Base-by-base conservation (phyloP, 2,329 filamentous ascomycete species). In the Fusarium compactum region DNA sequence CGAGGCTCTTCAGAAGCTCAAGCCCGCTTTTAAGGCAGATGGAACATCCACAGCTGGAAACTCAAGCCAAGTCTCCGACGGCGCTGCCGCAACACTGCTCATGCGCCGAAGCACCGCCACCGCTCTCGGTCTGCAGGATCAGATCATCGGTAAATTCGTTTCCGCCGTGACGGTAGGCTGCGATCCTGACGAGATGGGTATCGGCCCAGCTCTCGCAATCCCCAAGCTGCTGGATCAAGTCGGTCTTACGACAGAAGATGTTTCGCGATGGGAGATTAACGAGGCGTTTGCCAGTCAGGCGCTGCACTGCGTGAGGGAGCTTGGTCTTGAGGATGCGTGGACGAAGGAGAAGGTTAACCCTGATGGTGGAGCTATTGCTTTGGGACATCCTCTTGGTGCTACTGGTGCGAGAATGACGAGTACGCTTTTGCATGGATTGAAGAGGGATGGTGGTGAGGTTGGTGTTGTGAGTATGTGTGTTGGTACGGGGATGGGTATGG, bases 401-500 rank as follows among this genome's bases (percentile, higher is more conserved):
- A 98, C 95, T 8, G 94, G 93, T 34, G 93, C 92, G 30, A 85
- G 95, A 72, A 91, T 97, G 86, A 82, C 94, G 74, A 89, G 89
- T 50, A 95, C 92, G 53, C 79, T 95, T 72, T 73, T 86, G 74
- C 88, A 84, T 78, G 97, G 82, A 78, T 87, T 80, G 85, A 91
- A 83, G 77, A 92, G 89, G 82, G 89, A 80, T 81, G 92, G 89
- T 2, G 86, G 92, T 62, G 86, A 95, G 80, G 84, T 97, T 50
- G 94, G 95, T 72, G 93, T 97, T 46, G 88, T 97, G 59, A 96
- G 92, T 76, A 97, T 98, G 93, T 98, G 95, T 79, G 89, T 94
- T 63, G 92, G 92, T 18, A 94, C 92, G 1, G 73, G 73, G 7
- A 75, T 75, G 73, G 73, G 73, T 44, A 75, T 75, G 73, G 73